Percentiles rank a stretch among this genome's conserved stretches.
phyloP scores from a whole-genome alignment of 768 basidiomycete genomes.

The Infundibulicybe gibba region DNA sequence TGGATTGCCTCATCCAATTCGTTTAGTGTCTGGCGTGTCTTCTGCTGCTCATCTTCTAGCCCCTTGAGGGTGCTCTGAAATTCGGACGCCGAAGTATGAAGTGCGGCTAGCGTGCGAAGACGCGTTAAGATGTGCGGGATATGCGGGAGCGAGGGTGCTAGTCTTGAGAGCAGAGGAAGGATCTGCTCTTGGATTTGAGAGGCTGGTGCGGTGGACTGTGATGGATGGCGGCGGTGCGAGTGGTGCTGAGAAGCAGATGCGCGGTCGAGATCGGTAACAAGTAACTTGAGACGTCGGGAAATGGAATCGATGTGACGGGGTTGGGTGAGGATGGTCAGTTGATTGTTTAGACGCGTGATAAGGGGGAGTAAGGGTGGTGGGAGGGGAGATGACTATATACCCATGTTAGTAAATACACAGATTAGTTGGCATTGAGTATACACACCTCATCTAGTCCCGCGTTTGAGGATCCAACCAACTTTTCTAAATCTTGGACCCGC shows the following conservation, averaged over 20 bases:
- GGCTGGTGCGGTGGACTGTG: slow-evolving; percentile 28
- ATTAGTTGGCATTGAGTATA: slow-evolving; percentile 68
- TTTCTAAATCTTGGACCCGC: slow-evolving; percentile 82
- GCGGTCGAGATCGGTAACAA: slow-evolving; percentile 91
- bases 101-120: slow-evolving; percentile 73
- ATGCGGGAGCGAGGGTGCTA: slow-evolving; percentile 72
- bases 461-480: slow-evolving; percentile 76
- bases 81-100: slow-evolving; percentile 80
- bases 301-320: slow-evolving; percentile 96
- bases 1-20: slow-evolving; percentile 68
- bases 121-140: slow-evolving; percentile 90
- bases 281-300: slow-evolving; percentile 87
- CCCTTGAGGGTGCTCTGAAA: slow-evolving; percentile 65
- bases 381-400: slow-evolving; percentile 57
- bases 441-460: slow-evolving; percentile 79
- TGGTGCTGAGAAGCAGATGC: slow-evolving; percentile 52
- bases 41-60: slow-evolving; percentile 72
- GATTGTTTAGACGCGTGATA: slow-evolving; percentile 77
- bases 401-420: not conserved
- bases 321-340: slow-evolving; percentile 86
- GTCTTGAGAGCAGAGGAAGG: slow-evolving; percentile 64
- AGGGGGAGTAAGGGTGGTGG: slow-evolving; percentile 81
- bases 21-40: slow-evolving; percentile 55
- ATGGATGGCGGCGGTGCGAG: slow-evolving; percentile 39
- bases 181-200: slow-evolving; percentile 52